Conservation (phyloP, 768 basidiomycete species). For the Lyophyllum semitale region DNA sequence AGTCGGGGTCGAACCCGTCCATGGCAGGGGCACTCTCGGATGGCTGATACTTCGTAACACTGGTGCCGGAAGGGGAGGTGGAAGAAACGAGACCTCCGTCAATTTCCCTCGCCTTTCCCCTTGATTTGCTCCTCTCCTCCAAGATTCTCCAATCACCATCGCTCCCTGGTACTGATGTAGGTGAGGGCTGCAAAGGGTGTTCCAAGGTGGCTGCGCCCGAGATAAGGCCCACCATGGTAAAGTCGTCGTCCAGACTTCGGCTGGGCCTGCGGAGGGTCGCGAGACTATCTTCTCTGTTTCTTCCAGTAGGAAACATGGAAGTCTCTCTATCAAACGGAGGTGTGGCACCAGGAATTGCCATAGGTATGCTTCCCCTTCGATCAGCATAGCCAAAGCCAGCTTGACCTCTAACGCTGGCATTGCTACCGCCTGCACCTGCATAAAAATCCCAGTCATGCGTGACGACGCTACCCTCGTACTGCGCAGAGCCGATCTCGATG, state of each 20-base stretch:
- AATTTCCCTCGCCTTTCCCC: conserved; percentile 21
- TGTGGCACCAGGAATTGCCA: conserved; percentile 51
- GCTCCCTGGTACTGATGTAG: conserved; percentile 49
- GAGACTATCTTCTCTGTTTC: conserved; percentile 59
- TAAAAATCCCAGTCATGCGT: conserved; percentile 25
- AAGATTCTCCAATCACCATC: conserved; percentile 59
- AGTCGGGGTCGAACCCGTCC: conserved; percentile 48
- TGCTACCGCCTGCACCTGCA: conserved; percentile 21
- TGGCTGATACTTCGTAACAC: background rate
- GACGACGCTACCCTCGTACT: conserved; percentile 32
- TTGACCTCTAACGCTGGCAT: conserved; percentile 24
- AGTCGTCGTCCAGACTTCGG: conserved; percentile 58
- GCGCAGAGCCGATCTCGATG: conserved; percentile 41
- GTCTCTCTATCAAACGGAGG: conserved; percentile 14
- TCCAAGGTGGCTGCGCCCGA: conserved; percentile 4
- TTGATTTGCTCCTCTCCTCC: conserved; percentile 41
- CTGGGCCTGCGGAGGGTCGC: conserved; percentile 63
- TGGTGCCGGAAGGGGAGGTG: background rate
- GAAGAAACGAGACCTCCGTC: background rate
- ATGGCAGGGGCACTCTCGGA: conserved; percentile 14
- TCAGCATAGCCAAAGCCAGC: conserved; percentile 11
- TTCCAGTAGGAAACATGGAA: conserved; percentile 23
- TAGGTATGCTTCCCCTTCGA: conserved; percentile 62
- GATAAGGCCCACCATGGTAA: conserved; percentile 7
- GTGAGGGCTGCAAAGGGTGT: conserved; percentile 24